Base-by-base conservation (phyloP, 2,329 filamentous ascomycete species). In the Claviceps cyperi region DNA sequence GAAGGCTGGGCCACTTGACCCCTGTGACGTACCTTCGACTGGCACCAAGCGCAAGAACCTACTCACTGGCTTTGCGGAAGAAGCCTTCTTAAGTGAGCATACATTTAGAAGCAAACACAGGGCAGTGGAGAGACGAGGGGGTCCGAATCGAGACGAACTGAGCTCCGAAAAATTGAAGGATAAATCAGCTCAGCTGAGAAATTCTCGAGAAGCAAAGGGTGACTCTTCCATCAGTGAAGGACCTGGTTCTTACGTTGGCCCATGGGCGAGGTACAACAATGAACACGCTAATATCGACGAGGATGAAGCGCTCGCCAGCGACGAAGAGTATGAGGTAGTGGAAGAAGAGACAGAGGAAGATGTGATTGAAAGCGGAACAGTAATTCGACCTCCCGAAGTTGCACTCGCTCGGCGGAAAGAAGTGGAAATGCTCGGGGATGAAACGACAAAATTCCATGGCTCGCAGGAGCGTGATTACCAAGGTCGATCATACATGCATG, bases 401-500 rank as follows among this genome's bases (percentile, higher is more conserved):
- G 74, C 78, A 3, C 62, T 83, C 40, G 71, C 69, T 37, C 71
- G 72, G 54, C 66, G 80, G 56, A 77, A 78, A 62, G 71, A 78
- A 61, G 73, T 74, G 8, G 78, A 81, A 61, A 73, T 74, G 55
- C 56, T 74, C 59, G 81, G 81, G 52, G 78, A 78, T 24, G 92
- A 98, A 70, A 92, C 84, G 48, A 89, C 84, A 43, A 83, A 81
- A 43, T 98, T 97, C 68, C 85, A 95, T 61, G 92, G 90, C 54
- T 76, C 77, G 40, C 75, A 86, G 62, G 74, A 92, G 67, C 84
- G 82, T 71, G 92, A 98, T 65, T 98, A 98, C 70, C 86, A 94
- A 64, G 92, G 92, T 46, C 77, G 92, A 56, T 94, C 91, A 36
- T 98, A 95, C 65, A 96, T 98, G 91, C 92, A 98, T 67, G 76